A percentile compares a stretch with the other conserved stretches of the same genome.
Evolutionary conservation across 1,284 basidiomycete species (phyloP).

Genomic region (Mycosarcoma mackinlayi): DNA sequence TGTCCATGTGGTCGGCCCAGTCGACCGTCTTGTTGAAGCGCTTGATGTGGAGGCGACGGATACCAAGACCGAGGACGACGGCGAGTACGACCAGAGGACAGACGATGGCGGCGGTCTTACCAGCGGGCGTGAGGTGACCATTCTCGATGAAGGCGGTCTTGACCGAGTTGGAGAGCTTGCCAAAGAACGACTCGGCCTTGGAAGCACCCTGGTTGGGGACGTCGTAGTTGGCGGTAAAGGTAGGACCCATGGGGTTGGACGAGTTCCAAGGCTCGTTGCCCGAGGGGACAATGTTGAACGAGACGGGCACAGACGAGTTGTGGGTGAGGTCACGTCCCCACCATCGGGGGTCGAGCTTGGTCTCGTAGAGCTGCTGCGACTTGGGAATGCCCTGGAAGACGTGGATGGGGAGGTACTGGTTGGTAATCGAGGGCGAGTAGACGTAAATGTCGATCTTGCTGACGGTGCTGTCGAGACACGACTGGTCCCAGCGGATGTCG

Average conservation of each 20-base stretch:
- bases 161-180: slow-evolving; percentile 51
- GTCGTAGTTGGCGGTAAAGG: slow-evolving; percentile 58
- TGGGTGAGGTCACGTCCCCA: slow-evolving; percentile 55
- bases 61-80: slow-evolving; percentile 49
- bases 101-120: slow-evolving; percentile 64
- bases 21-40: slow-evolving; percentile 65
- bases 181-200: slow-evolving; percentile 48
- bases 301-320: slow-evolving; percentile 49
- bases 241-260: slow-evolving; percentile 60
- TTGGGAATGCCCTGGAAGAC: slow-evolving; percentile 57
- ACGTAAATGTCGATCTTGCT: slow-evolving; percentile 65
- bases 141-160: slow-evolving; percentile 54
- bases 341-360: slow-evolving; percentile 60
- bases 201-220: slow-evolving; percentile 49
- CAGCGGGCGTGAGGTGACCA: slow-evolving; percentile 55
- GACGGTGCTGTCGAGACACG: slow-evolving; percentile 46
- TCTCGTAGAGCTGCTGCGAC: slow-evolving; percentile 35
- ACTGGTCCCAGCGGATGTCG: slow-evolving; percentile 55
- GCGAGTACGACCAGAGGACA: slow-evolving; percentile 59
- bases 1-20: slow-evolving; percentile 66
- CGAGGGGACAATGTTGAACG: slow-evolving; percentile 64
- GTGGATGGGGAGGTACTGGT: slow-evolving; percentile 57
- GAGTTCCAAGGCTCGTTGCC: slow-evolving; percentile 67
- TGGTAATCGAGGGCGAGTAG: slow-evolving; percentile 54
- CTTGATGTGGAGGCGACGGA: slow-evolving; percentile 65